These are phyloP conservation scores for Aspergillus texensis DNA, from an alignment of 2,329 filamentous ascomycete species.

Conservation along the genomic window DNA sequence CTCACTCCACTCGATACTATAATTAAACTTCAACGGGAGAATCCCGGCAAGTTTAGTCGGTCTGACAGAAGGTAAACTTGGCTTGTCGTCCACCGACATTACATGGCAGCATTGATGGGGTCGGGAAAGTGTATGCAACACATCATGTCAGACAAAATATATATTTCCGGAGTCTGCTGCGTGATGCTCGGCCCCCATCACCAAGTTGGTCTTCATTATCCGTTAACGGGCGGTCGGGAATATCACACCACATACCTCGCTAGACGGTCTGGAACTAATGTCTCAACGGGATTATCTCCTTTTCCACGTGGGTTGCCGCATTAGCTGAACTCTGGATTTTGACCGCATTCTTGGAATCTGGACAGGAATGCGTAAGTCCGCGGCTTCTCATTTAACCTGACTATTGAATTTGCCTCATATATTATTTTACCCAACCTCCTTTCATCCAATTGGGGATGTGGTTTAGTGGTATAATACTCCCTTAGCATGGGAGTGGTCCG, in stretches of 20 bases:
- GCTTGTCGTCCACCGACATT: not conserved
- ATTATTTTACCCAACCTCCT: accelerated
- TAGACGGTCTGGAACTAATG: not conserved
- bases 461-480: conserved; percentile 4
- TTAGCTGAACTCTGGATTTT: not conserved
- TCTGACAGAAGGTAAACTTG: not conserved
- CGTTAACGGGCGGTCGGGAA: not conserved
- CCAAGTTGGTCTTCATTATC: not conserved
- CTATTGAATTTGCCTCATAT: not conserved
- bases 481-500: conserved; percentile 4
- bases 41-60: not conserved
- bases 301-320: not conserved
- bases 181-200: not conserved
- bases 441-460: not conserved
- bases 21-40: not conserved
- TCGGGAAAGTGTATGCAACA: not conserved
- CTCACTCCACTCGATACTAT: conserved; percentile 4
- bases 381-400: not conserved
- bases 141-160: not conserved
- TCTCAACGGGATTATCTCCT: not conserved
- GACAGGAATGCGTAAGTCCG: not conserved
- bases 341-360: not conserved
- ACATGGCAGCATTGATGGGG: not conserved
- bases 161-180: not conserved
- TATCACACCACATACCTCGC: not conserved